Evolutionary conservation across 2,329 filamentous ascomycete genomes (phyloP), one percentile per base, ranked within the genome.

Genomic region (Plectosphaerella sp.): DNA sequence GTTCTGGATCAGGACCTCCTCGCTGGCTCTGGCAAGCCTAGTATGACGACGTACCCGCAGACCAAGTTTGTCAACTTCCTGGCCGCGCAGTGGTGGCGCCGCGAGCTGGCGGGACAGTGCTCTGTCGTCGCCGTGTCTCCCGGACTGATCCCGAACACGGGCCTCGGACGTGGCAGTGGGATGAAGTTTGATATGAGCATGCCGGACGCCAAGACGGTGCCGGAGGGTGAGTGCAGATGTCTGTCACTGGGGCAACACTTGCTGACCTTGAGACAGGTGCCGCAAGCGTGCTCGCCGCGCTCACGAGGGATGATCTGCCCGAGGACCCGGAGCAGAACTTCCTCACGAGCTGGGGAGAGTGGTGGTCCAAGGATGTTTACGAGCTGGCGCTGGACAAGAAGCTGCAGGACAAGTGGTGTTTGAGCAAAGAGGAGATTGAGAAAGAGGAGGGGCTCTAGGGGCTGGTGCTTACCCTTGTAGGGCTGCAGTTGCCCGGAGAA

Each of bases 341-440:
- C 61, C 58, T 82, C 45, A 80, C 77, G 0, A 79, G 76, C 57
- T 80, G 76, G 77, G 78, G 78, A 2, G 77, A 81, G 64, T 82
- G 77, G 76, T 81, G 77, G 77, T 59, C 66, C 14, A 77, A 71
- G 60, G 66, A 72, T 4, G 66, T 72, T 2, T 73, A 72, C 49
- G 66, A 58, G 12, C 62, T 66, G 51, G 65, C 66, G 2, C 62
- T 78, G 3, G 74, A 81, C 49, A 71, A 72, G 63, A 55, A 57
- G 1, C 65, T 81, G 3, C 78, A 80, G 65, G 70, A 80, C 39
- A 78, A 76, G 59, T 81, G 76, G 76, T 75, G 64, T 22, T 73
- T 72, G 0, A 71, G 67, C 47, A 71, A 72, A 60, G 73, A 77
- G 42, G 64, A 74, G 28, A 72, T 80, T 52, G 77, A 80, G 59